Percentiles rank a stretch among this genome's conserved stretches.
These are phyloP conservation scores for Vishniacozyma victoriae DNA, from an alignment of 768 basidiomycete genomes.

Conservation along the genomic window DNA sequence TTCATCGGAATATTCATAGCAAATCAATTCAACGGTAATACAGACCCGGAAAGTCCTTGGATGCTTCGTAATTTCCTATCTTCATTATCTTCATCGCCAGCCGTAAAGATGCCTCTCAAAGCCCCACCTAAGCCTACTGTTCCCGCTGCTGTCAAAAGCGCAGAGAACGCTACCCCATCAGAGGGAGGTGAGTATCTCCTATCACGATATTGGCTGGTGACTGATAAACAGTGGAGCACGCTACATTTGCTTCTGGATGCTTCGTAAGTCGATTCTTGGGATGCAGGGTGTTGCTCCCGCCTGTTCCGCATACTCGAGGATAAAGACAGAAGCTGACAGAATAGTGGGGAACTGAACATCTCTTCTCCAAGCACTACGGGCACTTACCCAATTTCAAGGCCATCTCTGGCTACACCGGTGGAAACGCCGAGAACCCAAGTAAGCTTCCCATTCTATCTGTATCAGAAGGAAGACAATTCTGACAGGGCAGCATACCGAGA, in stretches of 20 bases:
- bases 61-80: conserved; percentile 5
- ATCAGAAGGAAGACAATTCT: not conserved
- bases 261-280: conserved; percentile 33
- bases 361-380: conserved; percentile 42
- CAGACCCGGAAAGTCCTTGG: not conserved
- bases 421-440: conserved; percentile 35
- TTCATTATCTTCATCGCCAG: conserved; percentile 6
- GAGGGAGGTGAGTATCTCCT: conserved; percentile 37
- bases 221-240: conserved; percentile 36
- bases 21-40: no score
- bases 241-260: conserved; percentile 46
- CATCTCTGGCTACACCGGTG: conserved; percentile 44
- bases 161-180: conserved; percentile 22
- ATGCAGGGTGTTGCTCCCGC: not conserved
- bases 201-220: not conserved
- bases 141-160: conserved; percentile 39
- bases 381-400: conserved; percentile 42
- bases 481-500: conserved; percentile 54
- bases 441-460: conserved; percentile 2
- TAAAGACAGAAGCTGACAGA: not conserved
- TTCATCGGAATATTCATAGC: no score
- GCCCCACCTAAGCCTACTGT: conserved; percentile 44
- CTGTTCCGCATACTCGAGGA: not conserved
- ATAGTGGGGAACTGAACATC: conserved; percentile 47
- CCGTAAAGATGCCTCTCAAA: conserved; percentile 23